phyloP scores from a whole-genome alignment of 495 filamentous ascomycete species.

The Penicillium psychrofluorescens region DNA sequence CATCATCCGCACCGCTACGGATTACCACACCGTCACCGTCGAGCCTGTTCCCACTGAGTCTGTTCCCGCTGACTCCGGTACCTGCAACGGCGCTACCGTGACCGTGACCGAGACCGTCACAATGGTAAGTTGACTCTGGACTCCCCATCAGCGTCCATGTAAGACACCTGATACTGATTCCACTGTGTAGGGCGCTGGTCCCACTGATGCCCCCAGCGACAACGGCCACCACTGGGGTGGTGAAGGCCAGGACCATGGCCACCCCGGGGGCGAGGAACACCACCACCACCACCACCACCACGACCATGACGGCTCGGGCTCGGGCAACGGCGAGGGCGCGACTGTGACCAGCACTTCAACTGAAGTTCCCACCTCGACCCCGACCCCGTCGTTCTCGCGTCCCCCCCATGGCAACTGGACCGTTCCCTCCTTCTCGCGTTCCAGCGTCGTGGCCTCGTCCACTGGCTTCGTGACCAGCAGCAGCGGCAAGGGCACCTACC shows the following conservation, averaged over 20 bases:
- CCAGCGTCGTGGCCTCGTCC: slow-evolving; percentile 21
- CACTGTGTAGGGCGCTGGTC: slow-evolving; percentile 2
- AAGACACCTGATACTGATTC: neutral
- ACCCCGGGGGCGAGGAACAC: slow-evolving; percentile 3
- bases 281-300: slow-evolving; percentile 9
- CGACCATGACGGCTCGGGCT: slow-evolving; percentile 8
- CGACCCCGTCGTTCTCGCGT: neutral
- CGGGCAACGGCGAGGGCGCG: slow-evolving; percentile 5
- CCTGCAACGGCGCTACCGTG: slow-evolving; percentile 16
- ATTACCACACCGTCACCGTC: slow-evolving; percentile 26
- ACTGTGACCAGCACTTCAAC: slow-evolving; percentile 12
- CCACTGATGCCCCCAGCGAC: slow-evolving; percentile 6
- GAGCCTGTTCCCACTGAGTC: slow-evolving; percentile 18
- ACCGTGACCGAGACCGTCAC: slow-evolving; percentile 23
- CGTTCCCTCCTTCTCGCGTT: slow-evolving; percentile 10
- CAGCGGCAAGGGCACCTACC: slow-evolving; percentile 9
- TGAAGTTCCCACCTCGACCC: slow-evolving; percentile 15
- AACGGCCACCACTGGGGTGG: slow-evolving; percentile 7
- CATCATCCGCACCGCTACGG: slow-evolving; percentile 40
- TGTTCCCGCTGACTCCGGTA: slow-evolving; percentile 14
- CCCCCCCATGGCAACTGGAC: slow-evolving; percentile 27
- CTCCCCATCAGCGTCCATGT: neutral
- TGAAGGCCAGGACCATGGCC: slow-evolving; percentile 5
- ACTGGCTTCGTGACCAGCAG: slow-evolving; percentile 20
- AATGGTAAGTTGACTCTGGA: slow-evolving; percentile 9